Percentiles rank a stretch among this genome's conserved stretches.
These are phyloP conservation scores for Haematococcus sp. DNA, from an alignment of 139 green algal genomes.

Conservation along the genomic window DNA sequence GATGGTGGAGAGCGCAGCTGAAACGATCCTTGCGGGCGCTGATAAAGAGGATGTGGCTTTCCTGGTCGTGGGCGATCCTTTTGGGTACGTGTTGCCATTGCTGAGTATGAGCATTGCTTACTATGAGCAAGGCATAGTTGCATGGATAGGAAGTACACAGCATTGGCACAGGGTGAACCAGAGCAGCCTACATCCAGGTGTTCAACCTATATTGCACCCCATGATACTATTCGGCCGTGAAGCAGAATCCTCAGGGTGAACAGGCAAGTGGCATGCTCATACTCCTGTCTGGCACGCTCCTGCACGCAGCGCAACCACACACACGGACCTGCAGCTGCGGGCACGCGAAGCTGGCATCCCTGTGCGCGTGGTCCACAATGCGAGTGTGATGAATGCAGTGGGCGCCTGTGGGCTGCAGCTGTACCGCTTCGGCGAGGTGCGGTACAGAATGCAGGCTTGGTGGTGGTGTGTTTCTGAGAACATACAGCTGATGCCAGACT, in stretches of 20 bases:
- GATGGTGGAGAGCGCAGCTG: constrained; percentile 88
- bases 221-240: too few species aligned
- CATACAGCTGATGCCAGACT: too few species aligned
- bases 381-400: constrained; percentile 95
- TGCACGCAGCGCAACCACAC: constrained; percentile 83
- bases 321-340: constrained; percentile 91
- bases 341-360: constrained; percentile 70
- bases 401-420: constrained; percentile 92
- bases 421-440: constrained; percentile 93
- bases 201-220: too few species aligned
- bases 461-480: too few species aligned
- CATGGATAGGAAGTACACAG: too few species aligned
- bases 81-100: constrained; percentile 75
- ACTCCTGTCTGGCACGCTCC: too few species aligned
- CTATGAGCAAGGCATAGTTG: too few species aligned
- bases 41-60: constrained; percentile 86
- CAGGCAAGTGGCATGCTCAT: too few species aligned
- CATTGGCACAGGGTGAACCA: too few species aligned
- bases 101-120: too few species aligned
- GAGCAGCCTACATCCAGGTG: too few species aligned
- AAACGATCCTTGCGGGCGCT: constrained; percentile 84
- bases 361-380: constrained; percentile 94
- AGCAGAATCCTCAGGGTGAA: too few species aligned
- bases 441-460: background rate
- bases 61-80: constrained; percentile 96